Conservation (phyloP, 345 rosid genomes). For the Hypericum perforatum region DNA sequence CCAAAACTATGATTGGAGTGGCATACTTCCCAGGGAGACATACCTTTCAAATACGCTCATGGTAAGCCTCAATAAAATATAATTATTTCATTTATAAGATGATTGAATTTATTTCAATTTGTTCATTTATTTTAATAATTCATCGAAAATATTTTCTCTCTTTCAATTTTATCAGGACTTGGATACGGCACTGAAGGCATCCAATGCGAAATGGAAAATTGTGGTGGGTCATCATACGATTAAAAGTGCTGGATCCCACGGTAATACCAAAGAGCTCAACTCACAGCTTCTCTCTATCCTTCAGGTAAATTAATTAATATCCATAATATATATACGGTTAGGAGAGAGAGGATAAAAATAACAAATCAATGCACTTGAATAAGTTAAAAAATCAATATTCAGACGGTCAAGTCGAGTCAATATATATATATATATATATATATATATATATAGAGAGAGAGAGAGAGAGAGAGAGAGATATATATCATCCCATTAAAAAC, state of each 20-base stretch:
- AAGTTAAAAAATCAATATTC: too few species aligned
- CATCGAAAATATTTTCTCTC: too few species aligned
- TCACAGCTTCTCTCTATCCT: slow-evolving; percentile 50
- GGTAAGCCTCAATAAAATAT: slow-evolving; percentile 15
- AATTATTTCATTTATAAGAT: neutral
- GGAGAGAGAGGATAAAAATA: too few species aligned
- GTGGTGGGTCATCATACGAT: slow-evolving; percentile 83
- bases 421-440: too few species aligned
- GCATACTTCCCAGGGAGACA: slow-evolving; percentile 31
- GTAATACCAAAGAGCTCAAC: slow-evolving; percentile 43
- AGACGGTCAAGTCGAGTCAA: too few species aligned
- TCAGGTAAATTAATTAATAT: slow-evolving; percentile 24
- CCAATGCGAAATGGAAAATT: slow-evolving; percentile 57
- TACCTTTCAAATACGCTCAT: slow-evolving; percentile 37
- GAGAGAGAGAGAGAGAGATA: too few species aligned
- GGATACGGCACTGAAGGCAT: slow-evolving; percentile 30
- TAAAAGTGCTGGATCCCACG: slow-evolving; percentile 60
- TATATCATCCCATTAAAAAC: too few species aligned
- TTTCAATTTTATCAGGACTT: slow-evolving; percentile 21
- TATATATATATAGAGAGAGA: too few species aligned
- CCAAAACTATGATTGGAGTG: slow-evolving; percentile 39
- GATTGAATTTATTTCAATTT: neutral
- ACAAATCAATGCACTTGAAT: too few species aligned
- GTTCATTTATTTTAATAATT: too few species aligned
- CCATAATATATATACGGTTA: too few species aligned